phyloP scores from a whole-genome alignment of 2,329 filamentous ascomycete species.

The Keithomyces neogunnii region DNA sequence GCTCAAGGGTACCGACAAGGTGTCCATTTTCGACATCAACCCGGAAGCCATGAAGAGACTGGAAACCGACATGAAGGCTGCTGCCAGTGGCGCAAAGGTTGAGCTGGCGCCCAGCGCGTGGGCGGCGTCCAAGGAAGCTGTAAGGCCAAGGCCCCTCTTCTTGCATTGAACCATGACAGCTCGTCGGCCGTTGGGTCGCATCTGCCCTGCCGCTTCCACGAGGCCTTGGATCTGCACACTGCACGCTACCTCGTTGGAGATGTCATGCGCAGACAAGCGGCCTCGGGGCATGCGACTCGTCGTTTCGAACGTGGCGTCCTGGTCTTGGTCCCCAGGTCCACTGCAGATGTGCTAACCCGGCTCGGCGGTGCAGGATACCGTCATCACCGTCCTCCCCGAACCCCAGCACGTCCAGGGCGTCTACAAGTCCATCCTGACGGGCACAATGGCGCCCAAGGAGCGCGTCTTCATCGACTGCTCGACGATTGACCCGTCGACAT shows the following conservation, averaged over 20 bases:
- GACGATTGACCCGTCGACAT: constrained; percentile 87
- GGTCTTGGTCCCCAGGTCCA: no score
- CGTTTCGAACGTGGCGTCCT: no score
- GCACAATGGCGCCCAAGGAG: constrained; percentile 41
- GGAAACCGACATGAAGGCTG: constrained; percentile 36
- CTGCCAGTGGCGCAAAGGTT: constrained; percentile 36
- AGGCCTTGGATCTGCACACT: not conserved
- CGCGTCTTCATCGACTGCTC: constrained; percentile 93
- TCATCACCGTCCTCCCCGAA: constrained; percentile 85
- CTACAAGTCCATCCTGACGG: constrained; percentile 65
- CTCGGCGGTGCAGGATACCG: constrained; percentile 53
- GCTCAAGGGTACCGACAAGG: constrained; percentile 39
- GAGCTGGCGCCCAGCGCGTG: constrained; percentile 35
- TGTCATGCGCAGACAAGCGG: no score
- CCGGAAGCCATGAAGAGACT: constrained; percentile 36
- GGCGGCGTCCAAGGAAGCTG: constrained; percentile 43
- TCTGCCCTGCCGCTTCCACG: not conserved
- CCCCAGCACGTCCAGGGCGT: constrained; percentile 80
- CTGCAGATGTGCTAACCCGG: not conserved
- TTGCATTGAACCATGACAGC: not conserved
- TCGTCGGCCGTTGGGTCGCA: no score
- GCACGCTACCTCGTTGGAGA: no score
- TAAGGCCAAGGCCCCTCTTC: constrained; percentile 27
- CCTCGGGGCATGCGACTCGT: no score
- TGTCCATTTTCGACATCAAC: constrained; percentile 51